Evolutionary conservation across 768 basidiomycete species (phyloP).

Genomic region (Pleurotus eryngii): DNA sequence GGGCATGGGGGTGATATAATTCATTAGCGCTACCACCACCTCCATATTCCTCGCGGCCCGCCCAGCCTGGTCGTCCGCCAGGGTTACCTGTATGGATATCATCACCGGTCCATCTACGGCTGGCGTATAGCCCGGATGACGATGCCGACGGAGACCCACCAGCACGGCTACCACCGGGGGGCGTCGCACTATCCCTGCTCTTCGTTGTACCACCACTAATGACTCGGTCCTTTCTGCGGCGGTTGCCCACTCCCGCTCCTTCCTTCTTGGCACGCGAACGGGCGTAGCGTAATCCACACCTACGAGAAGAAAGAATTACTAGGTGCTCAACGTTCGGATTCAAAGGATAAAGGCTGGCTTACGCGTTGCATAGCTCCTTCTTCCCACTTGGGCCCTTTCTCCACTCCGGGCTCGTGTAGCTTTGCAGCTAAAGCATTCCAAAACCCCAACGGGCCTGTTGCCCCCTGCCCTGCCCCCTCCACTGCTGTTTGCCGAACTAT

Average conservation of each 20-base stretch:
- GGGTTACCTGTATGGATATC: not conserved
- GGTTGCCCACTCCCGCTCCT: slow-evolving; percentile 53
- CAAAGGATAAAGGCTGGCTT: slow-evolving; percentile 30
- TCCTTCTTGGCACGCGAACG: slow-evolving; percentile 88
- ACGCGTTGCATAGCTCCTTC: slow-evolving; percentile 93
- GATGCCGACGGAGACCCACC: slow-evolving; percentile 20
- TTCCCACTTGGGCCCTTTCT: slow-evolving; percentile 87
- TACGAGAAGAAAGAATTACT: slow-evolving; percentile 20
- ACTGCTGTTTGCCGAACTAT: not conserved
- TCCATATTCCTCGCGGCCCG: not conserved
- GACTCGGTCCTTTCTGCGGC: slow-evolving; percentile 65
- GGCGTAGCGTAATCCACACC: slow-evolving; percentile 83
- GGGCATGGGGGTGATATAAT: slow-evolving; percentile 44
- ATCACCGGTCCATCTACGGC: not conserved
- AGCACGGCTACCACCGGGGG: slow-evolving; percentile 22
- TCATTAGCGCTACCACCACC: slow-evolving; percentile 12
- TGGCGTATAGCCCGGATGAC: slow-evolving; percentile 22
- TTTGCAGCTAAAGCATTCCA: slow-evolving; percentile 77
- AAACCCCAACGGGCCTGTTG: slow-evolving; percentile 70
- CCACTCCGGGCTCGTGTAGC: slow-evolving; percentile 85
- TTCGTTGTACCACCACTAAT: slow-evolving; percentile 24
- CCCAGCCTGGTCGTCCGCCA: not conserved
- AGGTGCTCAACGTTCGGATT: slow-evolving; percentile 4
- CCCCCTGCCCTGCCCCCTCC: slow-evolving; percentile 43
- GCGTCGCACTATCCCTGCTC: slow-evolving; percentile 37